phyloP scores from a whole-genome alignment of 257 asterid genomes.

The Solanum megistacrolobum region DNA sequence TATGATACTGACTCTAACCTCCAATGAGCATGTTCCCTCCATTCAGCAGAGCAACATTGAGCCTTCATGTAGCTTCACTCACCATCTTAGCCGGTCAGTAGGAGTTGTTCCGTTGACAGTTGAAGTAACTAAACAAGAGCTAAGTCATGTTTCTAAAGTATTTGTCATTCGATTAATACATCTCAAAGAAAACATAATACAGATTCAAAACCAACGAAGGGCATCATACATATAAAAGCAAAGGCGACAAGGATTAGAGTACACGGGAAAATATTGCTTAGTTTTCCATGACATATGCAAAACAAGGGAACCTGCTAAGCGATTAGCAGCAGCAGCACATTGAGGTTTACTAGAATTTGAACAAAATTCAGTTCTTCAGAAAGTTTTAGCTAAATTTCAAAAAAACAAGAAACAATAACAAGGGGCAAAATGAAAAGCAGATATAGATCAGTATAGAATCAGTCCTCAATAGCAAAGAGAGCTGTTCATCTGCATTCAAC shows the following conservation, averaged over 20 bases:
- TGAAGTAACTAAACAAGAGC: neutral
- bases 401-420: neutral
- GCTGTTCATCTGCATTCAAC: conserved; percentile 56
- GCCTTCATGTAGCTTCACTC: neutral
- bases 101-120: neutral
- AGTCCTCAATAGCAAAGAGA: neutral
- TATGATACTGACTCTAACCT: neutral
- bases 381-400: neutral
- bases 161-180: neutral
- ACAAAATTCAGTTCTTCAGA: neutral
- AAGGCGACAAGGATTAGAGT: neutral
- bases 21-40: neutral
- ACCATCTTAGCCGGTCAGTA: neutral
- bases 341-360: neutral
- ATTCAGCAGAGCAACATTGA: neutral
- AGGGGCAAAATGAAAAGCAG: neutral
- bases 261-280: neutral
- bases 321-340: neutral
- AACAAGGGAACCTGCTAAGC: neutral
- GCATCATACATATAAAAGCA: neutral
- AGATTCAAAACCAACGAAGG: neutral
- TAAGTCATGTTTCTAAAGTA: neutral
- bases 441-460: neutral
- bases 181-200: neutral
- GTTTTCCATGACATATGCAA: neutral